These are phyloP conservation scores for Trametes versicolor DNA, from an alignment of 1,284 basidiomycete genomes.

Conservation along the genomic window DNA sequence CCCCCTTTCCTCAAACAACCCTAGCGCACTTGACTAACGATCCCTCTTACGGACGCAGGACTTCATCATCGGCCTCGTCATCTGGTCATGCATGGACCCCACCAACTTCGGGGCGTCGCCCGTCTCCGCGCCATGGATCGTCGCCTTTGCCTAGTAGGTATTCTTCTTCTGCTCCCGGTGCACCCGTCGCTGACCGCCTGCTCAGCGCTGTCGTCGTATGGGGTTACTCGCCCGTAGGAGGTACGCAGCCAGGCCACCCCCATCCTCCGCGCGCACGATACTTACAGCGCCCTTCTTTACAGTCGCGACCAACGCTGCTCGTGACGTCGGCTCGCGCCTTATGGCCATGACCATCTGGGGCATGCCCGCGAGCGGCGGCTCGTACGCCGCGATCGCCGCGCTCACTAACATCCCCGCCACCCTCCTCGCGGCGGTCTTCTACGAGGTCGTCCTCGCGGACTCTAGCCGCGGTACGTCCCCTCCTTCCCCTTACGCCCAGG, in stretches of 20 bases:
- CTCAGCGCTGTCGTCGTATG: conserved; percentile 63
- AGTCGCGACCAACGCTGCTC: conserved; percentile 73
- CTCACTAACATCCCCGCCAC: conserved; percentile 74
- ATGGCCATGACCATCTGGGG: conserved; percentile 70
- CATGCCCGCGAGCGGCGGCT: conserved; percentile 58
- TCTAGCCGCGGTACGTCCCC: conserved; percentile 55
- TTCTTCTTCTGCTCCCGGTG: neutral
- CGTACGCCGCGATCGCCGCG: conserved; percentile 70
- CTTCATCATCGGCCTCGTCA: conserved; percentile 66
- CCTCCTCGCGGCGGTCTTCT: conserved; percentile 58
- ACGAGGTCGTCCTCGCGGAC: conserved; percentile 64
- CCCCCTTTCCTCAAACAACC: neutral
- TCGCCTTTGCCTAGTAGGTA: conserved; percentile 65
- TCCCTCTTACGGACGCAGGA: conserved; percentile 55
- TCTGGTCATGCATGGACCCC: conserved; percentile 69
- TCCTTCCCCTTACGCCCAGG: neutral
- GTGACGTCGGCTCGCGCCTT: conserved; percentile 72
- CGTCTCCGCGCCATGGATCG: conserved; percentile 57
- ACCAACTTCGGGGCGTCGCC: conserved; percentile 70
- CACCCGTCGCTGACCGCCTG: neutral
- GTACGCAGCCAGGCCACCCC: conserved; percentile 46
- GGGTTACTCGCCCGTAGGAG: conserved; percentile 62
- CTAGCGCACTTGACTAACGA: conserved; percentile 15
- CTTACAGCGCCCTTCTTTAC: conserved; percentile 9
- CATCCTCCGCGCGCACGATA: neutral